Evolutionary conservation across 2,329 filamentous ascomycete genomes (phyloP).

Genomic region (Aspergillus ochraceoroseus): DNA sequence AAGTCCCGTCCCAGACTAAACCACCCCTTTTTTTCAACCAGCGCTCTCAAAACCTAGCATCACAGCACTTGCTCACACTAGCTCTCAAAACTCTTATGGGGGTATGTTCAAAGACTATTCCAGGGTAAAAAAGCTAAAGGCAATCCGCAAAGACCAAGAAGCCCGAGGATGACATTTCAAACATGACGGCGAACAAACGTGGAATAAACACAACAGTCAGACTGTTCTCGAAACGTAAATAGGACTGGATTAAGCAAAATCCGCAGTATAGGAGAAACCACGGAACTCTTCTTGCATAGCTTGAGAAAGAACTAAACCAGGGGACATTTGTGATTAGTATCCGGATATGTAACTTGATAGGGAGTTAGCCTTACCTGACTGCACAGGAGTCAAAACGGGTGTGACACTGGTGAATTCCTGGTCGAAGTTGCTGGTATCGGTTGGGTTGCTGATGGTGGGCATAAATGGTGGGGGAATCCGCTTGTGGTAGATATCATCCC

Average conservation of each 20-base stretch:
- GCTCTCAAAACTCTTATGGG: conserved; percentile 28
- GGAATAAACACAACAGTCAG: conserved; percentile 12
- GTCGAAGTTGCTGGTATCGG: conserved; percentile 99
- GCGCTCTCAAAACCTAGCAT: conserved; percentile 17
- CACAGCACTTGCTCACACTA: conserved; percentile 14
- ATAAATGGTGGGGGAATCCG: conserved; percentile 81
- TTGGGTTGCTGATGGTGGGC: conserved; percentile 82
- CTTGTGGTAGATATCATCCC: conserved; percentile 98
- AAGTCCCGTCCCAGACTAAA: conserved; percentile 14
- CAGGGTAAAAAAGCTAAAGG: conserved; percentile 22
- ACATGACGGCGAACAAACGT: conserved; percentile 12
- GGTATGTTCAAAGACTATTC: conserved; percentile 25
- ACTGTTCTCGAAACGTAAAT: conserved; percentile 1
- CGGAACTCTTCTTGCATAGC: conserved; percentile 99
- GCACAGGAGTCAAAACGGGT: conserved; percentile 91
- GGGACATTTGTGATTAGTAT: conserved; percentile 18
- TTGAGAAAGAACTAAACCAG: conserved; percentile 74
- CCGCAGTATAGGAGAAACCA: conserved; percentile 93
- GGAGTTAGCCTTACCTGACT: conserved; percentile 67
- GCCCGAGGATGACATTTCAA: conserved; percentile 19
- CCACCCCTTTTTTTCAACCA: conserved; percentile 18
- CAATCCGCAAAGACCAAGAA: conserved; percentile 21
- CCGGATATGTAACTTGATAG: background rate
- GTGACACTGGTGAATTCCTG: conserved; percentile 98
- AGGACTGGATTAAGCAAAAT: conserved; percentile 61